Conservation (phyloP, 2,329 filamentous ascomycete genomes). For the Rutstroemia sp. region DNA sequence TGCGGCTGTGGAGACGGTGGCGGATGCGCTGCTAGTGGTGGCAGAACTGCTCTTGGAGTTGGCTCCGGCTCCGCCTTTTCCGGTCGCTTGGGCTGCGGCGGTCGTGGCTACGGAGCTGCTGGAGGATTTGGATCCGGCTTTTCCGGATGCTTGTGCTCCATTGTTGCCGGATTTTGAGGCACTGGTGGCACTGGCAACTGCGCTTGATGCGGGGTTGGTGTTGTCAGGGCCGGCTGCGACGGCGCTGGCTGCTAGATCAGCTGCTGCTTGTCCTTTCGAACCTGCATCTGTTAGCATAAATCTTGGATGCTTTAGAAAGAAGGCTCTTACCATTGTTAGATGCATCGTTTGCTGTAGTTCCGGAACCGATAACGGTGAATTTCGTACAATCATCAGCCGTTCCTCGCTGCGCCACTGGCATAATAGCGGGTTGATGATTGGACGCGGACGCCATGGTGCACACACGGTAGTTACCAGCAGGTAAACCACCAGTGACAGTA, state of each 20-base stretch:
- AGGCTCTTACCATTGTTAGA: constrained; percentile 10
- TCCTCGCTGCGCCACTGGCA: constrained; percentile 39
- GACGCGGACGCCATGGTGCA: constrained; percentile 36
- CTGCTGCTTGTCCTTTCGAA: constrained; percentile 11
- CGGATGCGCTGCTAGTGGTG: not conserved
- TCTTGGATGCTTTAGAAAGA: not conserved
- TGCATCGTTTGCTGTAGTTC: constrained; percentile 12
- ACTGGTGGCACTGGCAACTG: not conserved
- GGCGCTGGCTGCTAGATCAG: constrained; percentile 12
- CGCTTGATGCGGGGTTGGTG: constrained; percentile 1
- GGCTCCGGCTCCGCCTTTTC: not conserved
- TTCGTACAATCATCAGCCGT: constrained; percentile 40
- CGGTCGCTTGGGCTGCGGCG: not conserved
- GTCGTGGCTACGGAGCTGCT: not conserved
- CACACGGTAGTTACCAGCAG: constrained; percentile 36
- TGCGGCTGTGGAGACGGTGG: not conserved
- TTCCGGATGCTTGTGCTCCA: constrained; percentile 7
- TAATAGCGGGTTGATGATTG: constrained; percentile 38
- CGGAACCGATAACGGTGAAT: constrained; percentile 32
- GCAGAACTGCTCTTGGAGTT: not conserved
- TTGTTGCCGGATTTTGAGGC: constrained; percentile 1
- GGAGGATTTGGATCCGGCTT: constrained; percentile 7
- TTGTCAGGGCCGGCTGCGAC: constrained; percentile 11
- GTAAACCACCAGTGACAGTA: constrained; percentile 33
- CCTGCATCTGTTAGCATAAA: not conserved